Evolutionary conservation across 2,329 filamentous ascomycete genomes (phyloP).

Genomic region (Plenodomus biglobosus): DNA sequence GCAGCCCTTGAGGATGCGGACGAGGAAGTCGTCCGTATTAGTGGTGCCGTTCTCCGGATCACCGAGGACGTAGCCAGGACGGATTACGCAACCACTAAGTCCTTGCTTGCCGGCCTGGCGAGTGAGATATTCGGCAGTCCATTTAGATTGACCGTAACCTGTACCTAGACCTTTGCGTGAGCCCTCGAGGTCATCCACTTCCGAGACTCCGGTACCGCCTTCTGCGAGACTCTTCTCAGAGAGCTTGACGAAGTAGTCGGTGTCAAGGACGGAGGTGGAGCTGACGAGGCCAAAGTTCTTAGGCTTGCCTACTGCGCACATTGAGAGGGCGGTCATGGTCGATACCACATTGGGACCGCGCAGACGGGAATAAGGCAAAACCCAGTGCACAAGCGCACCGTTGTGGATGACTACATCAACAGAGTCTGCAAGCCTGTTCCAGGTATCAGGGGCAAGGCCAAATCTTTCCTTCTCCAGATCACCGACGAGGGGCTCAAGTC

Average conservation of each 20-base stretch:
- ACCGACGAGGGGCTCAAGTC: constrained; percentile 70
- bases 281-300: constrained; percentile 82
- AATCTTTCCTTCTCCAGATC: constrained; percentile 73
- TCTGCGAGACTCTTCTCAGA: constrained; percentile 64
- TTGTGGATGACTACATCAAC: constrained; percentile 77
- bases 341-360: constrained; percentile 75
- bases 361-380: constrained; percentile 73
- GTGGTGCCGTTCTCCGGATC: constrained; percentile 68
- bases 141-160: constrained; percentile 91
- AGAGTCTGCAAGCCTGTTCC: constrained; percentile 64
- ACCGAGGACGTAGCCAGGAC: constrained; percentile 84
- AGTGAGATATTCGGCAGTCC: constrained; percentile 73
- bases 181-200: constrained; percentile 76
- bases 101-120: constrained; percentile 78
- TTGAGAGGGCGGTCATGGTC: constrained; percentile 72
- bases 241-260: constrained; percentile 74
- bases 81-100: constrained; percentile 72
- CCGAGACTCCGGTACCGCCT: constrained; percentile 67
- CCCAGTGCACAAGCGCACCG: constrained; percentile 73
- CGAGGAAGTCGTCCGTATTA: constrained; percentile 85
- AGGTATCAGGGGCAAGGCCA: constrained; percentile 67
- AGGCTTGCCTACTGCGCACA: constrained; percentile 74
- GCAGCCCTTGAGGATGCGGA: constrained; percentile 84
- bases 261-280: constrained; percentile 81
- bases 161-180: constrained; percentile 76